phyloP scores from a whole-genome alignment of 768 basidiomycete genomes.

The Phylloporus scabripes region DNA sequence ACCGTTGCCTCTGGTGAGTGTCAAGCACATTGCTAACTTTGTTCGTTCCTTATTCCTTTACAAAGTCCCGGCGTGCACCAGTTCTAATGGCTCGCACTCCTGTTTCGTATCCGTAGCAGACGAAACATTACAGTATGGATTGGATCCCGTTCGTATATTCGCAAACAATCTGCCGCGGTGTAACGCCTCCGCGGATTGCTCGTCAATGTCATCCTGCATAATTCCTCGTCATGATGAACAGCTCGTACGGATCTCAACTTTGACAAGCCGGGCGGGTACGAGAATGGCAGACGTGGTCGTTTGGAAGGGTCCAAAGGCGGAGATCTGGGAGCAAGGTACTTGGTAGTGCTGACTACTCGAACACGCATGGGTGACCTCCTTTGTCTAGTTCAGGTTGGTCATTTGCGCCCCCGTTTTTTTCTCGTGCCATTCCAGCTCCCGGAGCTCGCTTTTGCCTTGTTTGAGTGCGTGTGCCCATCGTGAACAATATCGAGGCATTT shows the following conservation, averaged over 20 bases:
- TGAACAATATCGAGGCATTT: background rate
- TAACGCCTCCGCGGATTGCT: constrained; percentile 32
- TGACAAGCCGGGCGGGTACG: background rate
- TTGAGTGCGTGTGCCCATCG: constrained; percentile 44
- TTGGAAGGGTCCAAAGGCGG: constrained; percentile 66
- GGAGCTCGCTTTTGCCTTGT: constrained; percentile 32
- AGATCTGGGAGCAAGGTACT: constrained; percentile 64
- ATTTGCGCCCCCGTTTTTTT: constrained; percentile 35
- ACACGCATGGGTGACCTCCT: background rate
- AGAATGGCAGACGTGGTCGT: constrained; percentile 42
- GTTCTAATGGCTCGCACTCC: constrained; percentile 14
- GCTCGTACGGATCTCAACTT: constrained; percentile 53
- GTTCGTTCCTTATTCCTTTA: background rate
- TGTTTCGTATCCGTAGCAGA: constrained; percentile 42
- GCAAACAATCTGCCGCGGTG: constrained; percentile 37
- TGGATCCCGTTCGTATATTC: constrained; percentile 55
- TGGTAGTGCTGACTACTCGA: background rate
- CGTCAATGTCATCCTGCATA: constrained; percentile 44
- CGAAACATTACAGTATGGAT: constrained; percentile 37
- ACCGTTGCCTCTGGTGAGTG: constrained; percentile 14
- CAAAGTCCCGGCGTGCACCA: constrained; percentile 10
- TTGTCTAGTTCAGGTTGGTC: constrained; percentile 47
- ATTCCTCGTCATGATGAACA: constrained; percentile 44
- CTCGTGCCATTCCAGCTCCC: constrained; percentile 24
- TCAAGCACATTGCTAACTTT: background rate